Conservation (phyloP, 352 stramenopile species). For the Globisporangium okanoganense region DNA sequence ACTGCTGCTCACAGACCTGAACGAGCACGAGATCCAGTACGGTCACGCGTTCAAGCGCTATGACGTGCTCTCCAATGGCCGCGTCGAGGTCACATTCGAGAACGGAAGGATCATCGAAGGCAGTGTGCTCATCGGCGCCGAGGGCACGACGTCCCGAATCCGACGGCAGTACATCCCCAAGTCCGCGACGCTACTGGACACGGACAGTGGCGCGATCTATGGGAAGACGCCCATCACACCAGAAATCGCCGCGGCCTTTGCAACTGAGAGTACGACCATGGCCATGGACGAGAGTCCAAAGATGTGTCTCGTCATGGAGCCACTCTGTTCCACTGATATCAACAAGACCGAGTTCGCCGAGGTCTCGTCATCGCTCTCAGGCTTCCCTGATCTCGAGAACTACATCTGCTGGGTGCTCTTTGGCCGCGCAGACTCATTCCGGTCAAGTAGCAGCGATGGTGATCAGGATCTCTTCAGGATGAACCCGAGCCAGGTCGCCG, state of each 20-base stretch:
- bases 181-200: slow-evolving; percentile 46
- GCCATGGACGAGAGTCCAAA: slow-evolving; percentile 34
- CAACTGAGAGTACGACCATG: slow-evolving; percentile 44
- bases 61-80: slow-evolving; percentile 35
- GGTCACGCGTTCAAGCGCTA: slow-evolving; percentile 57
- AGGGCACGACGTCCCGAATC: slow-evolving; percentile 58
- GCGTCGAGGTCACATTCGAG: slow-evolving; percentile 49
- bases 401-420: slow-evolving; percentile 67
- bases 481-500: slow-evolving; percentile 34
- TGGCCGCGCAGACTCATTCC: slow-evolving; percentile 36
- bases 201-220: slow-evolving; percentile 62
- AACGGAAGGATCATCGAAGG: slow-evolving; percentile 43
- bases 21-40: slow-evolving; percentile 47
- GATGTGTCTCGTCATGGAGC: slow-evolving; percentile 63
- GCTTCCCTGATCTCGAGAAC: slow-evolving; percentile 31
- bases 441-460: slow-evolving; percentile 20
- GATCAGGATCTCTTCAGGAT: slow-evolving; percentile 46
- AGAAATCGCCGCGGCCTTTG: slow-evolving; percentile 44
- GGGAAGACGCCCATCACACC: slow-evolving; percentile 55
- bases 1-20: slow-evolving; percentile 42
- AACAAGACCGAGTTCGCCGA: slow-evolving; percentile 25
- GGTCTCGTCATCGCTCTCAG: slow-evolving; percentile 1
- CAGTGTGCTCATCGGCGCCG: slow-evolving; percentile 44
- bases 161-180: slow-evolving; percentile 50
- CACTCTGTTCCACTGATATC: slow-evolving; percentile 27